Conservation (phyloP, 768 basidiomycete species). For the Amanita polypyramis region DNA sequence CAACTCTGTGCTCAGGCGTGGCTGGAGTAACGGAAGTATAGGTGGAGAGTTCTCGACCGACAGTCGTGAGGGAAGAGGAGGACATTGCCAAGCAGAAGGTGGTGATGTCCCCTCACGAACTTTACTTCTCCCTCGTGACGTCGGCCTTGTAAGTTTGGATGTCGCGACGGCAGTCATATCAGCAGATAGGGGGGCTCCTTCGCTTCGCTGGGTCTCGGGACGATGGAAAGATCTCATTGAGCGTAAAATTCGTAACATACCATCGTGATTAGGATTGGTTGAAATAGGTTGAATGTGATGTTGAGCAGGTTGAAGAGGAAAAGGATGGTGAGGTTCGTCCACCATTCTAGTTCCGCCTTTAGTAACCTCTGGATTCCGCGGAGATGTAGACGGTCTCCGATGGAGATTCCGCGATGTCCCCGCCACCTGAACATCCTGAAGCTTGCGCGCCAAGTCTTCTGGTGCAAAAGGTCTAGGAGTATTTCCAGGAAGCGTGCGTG, state of each 20-base stretch:
- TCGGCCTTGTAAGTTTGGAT: not conserved
- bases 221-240: constrained; percentile 56
- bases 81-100: constrained; percentile 7
- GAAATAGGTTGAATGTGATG: constrained; percentile 7
- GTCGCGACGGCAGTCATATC: not conserved
- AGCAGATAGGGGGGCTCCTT: constrained; percentile 22
- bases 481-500: constrained; percentile 32
- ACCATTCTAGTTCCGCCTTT: not conserved
- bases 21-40: not conserved
- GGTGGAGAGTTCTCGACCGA: not conserved
- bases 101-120: not conserved
- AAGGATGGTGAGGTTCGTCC: constrained; percentile 5
- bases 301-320: constrained; percentile 12
- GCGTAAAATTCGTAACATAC: constrained; percentile 25
- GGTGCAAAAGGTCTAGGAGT: constrained; percentile 32
- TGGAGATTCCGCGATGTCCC: constrained; percentile 4
- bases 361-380: not conserved
- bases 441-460: constrained; percentile 49
- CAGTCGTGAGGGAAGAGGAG: not conserved
- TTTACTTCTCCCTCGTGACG: constrained; percentile 4
- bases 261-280: constrained; percentile 15
- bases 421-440: constrained; percentile 38
- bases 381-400: not conserved
- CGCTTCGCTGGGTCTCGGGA: constrained; percentile 23
- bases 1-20: not conserved